phyloP scores from a whole-genome alignment of 2,329 filamentous ascomycete genomes.

The Penicillium digitatum region DNA sequence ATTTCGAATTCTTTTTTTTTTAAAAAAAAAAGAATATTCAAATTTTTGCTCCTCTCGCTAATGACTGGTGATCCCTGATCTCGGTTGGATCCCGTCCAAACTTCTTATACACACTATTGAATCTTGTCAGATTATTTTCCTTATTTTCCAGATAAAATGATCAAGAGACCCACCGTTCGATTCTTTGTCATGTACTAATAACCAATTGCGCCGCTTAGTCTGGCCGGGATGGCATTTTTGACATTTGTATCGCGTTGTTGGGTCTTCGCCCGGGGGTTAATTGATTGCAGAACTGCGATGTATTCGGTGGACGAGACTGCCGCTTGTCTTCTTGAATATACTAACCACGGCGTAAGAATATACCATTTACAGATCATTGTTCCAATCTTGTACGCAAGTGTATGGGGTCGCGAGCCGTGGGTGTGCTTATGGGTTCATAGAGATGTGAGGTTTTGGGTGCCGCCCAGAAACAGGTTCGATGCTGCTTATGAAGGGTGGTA shows the following conservation, averaged over 20 bases:
- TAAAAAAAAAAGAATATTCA: too few species aligned
- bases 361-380: neutral
- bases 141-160: constrained; percentile 6
- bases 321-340: neutral
- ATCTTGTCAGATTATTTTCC: constrained; percentile 9
- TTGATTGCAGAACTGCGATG: neutral
- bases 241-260: constrained; percentile 3
- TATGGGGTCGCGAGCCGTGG: neutral
- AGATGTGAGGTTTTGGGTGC: neutral
- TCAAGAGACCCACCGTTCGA: constrained; percentile 19
- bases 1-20: neutral
- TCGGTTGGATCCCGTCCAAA: neutral
- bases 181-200: neutral
- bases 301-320: neutral
- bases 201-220: constrained; percentile 19
- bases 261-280: constrained; percentile 8
- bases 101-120: constrained; percentile 16
- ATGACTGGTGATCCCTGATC: too few species aligned
- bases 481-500: neutral
- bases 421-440: neutral
- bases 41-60: too few species aligned
- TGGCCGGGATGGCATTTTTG: constrained; percentile 2
- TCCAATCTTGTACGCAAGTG: neutral
- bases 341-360: neutral
- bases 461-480: neutral